Evolutionary conservation across 768 basidiomycete species (phyloP).

Genomic region (Boletus coccyginus): DNA sequence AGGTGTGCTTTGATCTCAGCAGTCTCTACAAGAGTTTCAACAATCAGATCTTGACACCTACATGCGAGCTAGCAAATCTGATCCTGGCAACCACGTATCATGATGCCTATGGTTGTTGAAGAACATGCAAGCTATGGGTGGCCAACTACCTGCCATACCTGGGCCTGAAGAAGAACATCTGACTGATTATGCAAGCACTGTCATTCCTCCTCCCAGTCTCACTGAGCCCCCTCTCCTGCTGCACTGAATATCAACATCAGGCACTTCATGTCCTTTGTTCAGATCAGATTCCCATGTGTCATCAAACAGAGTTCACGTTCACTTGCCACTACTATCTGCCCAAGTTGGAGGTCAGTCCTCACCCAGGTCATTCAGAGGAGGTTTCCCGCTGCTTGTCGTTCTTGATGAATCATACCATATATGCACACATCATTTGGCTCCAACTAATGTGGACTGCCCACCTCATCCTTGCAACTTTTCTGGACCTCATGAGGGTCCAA

Average conservation of each 20-base stretch:
- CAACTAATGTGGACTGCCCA: constrained; percentile 70
- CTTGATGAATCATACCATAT: constrained; percentile 71
- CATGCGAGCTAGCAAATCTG: constrained; percentile 90
- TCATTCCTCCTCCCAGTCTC: constrained; percentile 67
- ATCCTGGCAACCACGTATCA: constrained; percentile 76
- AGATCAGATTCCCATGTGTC: constrained; percentile 68
- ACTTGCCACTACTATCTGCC: constrained; percentile 61
- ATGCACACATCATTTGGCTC: constrained; percentile 69
- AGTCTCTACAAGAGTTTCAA: constrained; percentile 97
- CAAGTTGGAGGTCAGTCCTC: constrained; percentile 47
- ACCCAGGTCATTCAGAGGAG: constrained; percentile 77
- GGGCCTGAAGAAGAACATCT: constrained; percentile 95
- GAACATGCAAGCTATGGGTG: constrained; percentile 73
- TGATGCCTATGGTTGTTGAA: constrained; percentile 75
- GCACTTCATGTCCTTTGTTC: constrained; percentile 44
- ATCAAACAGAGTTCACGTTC: constrained; percentile 31
- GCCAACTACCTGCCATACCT: constrained; percentile 79
- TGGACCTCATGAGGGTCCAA: constrained; percentile 40
- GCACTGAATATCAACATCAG: constrained; percentile 38
- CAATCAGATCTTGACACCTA: constrained; percentile 99
- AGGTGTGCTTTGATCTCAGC: constrained; percentile 85
- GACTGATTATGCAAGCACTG: constrained; percentile 83
- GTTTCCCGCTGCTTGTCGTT: constrained; percentile 78
- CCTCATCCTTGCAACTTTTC: constrained; percentile 56
- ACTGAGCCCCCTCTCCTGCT: constrained; percentile 65